Conservation (phyloP, 2,329 filamentous ascomycete genomes). For the Aspergillus amoenus region DNA sequence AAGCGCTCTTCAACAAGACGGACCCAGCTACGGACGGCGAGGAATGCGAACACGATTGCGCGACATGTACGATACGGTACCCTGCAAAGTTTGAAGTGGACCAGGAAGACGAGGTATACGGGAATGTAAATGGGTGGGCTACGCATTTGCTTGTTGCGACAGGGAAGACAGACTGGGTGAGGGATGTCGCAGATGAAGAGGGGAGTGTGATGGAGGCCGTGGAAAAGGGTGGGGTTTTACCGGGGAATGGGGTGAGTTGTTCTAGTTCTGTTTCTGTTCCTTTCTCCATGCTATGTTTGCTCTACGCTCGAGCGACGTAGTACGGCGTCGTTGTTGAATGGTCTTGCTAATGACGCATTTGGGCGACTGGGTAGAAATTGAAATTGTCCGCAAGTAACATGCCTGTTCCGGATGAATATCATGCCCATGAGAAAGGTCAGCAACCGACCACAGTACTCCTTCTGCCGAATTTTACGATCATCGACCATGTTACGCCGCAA, state of each 20-base stretch:
- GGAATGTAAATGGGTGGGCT: constrained; percentile 79
- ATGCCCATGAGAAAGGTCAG: constrained; percentile 55
- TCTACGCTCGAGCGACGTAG: not conserved
- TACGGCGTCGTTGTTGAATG: not conserved
- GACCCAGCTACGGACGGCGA: constrained; percentile 78
- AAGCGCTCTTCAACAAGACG: constrained; percentile 70
- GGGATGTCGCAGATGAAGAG: constrained; percentile 84
- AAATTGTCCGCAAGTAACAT: constrained; percentile 95
- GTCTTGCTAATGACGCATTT: constrained; percentile 5
- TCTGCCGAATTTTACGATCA: constrained; percentile 77
- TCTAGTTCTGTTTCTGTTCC: not conserved
- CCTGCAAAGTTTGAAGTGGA: constrained; percentile 74
- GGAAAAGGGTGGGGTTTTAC: constrained; percentile 43
- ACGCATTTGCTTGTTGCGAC: constrained; percentile 91
- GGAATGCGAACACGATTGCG: constrained; percentile 85
- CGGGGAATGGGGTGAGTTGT: constrained; percentile 43
- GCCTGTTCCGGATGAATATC: constrained; percentile 67
- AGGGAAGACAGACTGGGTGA: constrained; percentile 93
- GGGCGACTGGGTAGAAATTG: constrained; percentile 58
- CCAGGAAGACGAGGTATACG: constrained; percentile 75
- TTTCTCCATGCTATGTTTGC: not conserved
- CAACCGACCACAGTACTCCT: constrained; percentile 77
- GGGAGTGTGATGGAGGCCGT: constrained; percentile 81
- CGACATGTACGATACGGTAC: constrained; percentile 74
- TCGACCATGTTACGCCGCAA: constrained; percentile 79